phyloP scores from a whole-genome alignment of 306 rosid genomes.

The Comarum palustre region DNA sequence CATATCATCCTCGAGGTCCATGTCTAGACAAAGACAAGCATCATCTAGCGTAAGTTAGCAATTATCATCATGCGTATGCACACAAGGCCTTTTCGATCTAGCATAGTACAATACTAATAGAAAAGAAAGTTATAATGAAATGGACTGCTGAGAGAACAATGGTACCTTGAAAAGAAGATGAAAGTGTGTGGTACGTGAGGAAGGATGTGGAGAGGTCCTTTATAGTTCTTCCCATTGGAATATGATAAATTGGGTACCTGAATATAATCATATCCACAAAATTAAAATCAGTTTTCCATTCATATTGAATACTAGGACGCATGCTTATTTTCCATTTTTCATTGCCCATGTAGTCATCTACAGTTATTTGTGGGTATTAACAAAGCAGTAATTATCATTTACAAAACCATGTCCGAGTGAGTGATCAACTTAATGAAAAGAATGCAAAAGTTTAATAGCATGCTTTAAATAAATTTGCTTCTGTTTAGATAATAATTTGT shows the following conservation, averaged over 20 bases:
- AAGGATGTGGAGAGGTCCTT: slow-evolving; percentile 87
- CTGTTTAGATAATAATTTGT: not conserved
- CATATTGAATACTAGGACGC: not conserved
- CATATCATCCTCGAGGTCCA: slow-evolving; percentile 56
- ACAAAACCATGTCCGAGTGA: not conserved
- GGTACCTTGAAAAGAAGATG: slow-evolving; percentile 94
- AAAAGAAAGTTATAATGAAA: not conserved
- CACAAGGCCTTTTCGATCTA: not conserved
- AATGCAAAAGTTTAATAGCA: not conserved
- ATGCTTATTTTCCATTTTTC: not conserved
- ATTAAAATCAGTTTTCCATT: not conserved
- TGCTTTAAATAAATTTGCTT: not conserved
- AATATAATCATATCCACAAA: slow-evolving; percentile 21
- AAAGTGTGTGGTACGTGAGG: slow-evolving; percentile 91
- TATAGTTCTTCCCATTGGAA: slow-evolving; percentile 94
- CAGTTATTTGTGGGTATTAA: not conserved
- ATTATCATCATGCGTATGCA: not conserved
- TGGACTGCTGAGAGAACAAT: not conserved
- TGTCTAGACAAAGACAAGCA: slow-evolving; percentile 38
- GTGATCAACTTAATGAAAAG: not conserved
- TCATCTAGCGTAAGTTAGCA: slow-evolving; percentile 1
- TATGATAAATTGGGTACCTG: slow-evolving; percentile 99
- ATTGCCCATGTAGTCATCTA: not conserved
- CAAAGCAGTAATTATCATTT: not conserved
- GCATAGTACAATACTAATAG: not conserved